Base-by-base conservation (phyloP, 495 filamentous ascomycete genomes). In the Aspergillus ellipticus region DNA sequence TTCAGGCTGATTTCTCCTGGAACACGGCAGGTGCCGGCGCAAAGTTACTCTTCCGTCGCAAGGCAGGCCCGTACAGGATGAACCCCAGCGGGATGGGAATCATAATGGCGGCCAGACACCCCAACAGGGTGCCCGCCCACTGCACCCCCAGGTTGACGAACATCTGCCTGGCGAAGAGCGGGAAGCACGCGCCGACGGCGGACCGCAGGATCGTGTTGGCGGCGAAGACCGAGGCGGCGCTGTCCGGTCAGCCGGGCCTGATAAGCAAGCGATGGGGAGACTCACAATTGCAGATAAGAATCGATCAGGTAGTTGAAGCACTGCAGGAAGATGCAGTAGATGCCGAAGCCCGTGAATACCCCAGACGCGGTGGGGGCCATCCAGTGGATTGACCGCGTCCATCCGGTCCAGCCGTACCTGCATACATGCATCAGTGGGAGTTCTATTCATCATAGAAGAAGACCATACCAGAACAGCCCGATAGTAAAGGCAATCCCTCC, bases 221-320 rank as follows among this genome's bases (percentile, higher is more conserved):
- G 21, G 92, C 92, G 55, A 95, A 90, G 19, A 90, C 92, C n/a
- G 89, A 93, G 24, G 91, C 89, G n/a, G 90, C 90, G 62, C 79
- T 84, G 11, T 10, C 16, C 20, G 33, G 22, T 9, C 43, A 51
- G 11, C 26, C 31, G 2, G 43, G 24, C 13, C 20, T 22, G n/a
- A 17, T 51, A 28, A 13, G 16, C 21, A 15, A 49, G 24, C 29
- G 11, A 17, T 83, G 62, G 24, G 47, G n/a, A 21, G 41, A 79
- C 83, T 72, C 74, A 87, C 80, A 92, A 92, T 80, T 90, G 90
- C 65, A 76, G 59, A 53, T 74, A 74, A 8, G 66, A 69, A 21
- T 73, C 73, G 37, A 76, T 71, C 59, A 74, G 47, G 31, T 73
- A 71, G 39, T 74, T 76, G 62, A 73, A 71, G 41, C 67, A 70